phyloP scores from a whole-genome alignment of 2,329 filamentous ascomycete genomes.

The Ophiostoma pallidulum region DNA sequence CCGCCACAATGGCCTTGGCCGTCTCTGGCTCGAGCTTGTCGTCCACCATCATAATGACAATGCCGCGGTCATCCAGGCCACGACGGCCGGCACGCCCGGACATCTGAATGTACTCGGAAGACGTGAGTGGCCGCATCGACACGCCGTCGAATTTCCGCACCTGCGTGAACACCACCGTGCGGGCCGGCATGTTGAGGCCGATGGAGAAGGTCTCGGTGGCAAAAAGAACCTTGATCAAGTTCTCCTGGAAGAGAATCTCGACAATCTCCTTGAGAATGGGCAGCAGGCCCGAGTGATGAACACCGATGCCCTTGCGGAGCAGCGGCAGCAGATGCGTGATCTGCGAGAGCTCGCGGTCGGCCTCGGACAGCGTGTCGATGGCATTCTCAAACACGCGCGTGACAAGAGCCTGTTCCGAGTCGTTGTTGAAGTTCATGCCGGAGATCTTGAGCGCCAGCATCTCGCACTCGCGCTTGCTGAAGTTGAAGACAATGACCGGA shows the following conservation, averaged over 20 bases:
- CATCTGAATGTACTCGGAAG: conserved; percentile 98
- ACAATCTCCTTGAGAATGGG: conserved; percentile 98
- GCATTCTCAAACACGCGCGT: conserved; percentile 88
- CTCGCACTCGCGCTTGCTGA: conserved; percentile 96
- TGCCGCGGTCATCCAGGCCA: conserved; percentile 94
- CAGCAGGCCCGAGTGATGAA: conserved; percentile 91
- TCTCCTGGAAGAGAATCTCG: conserved; percentile 97
- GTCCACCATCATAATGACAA: conserved; percentile 99
- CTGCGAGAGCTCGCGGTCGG: conserved; percentile 80
- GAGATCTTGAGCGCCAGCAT: conserved; percentile 80
- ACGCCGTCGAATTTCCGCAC: conserved; percentile 92
- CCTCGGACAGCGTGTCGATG: conserved; percentile 83
- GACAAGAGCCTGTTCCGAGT: conserved; percentile 91
- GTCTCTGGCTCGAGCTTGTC: conserved; percentile 89
- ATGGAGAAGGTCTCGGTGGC: conserved; percentile 99
- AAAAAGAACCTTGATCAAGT: conserved; percentile 93
- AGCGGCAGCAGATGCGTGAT: conserved; percentile 86
- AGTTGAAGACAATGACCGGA: conserved; percentile 98
- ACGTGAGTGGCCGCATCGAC: conserved; percentile 71
- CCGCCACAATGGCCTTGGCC: conserved; percentile 92
- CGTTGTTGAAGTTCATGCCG: conserved; percentile 85
- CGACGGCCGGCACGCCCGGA: conserved; percentile 92
- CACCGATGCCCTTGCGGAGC: conserved; percentile 82
- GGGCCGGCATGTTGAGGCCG: conserved; percentile 96
- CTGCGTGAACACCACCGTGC: conserved; percentile 97